Percentiles rank a stretch among this genome's conserved stretches.
Evolutionary conservation across 441 rosid species (phyloP).

Genomic region (Manihot esculenta): DNA sequence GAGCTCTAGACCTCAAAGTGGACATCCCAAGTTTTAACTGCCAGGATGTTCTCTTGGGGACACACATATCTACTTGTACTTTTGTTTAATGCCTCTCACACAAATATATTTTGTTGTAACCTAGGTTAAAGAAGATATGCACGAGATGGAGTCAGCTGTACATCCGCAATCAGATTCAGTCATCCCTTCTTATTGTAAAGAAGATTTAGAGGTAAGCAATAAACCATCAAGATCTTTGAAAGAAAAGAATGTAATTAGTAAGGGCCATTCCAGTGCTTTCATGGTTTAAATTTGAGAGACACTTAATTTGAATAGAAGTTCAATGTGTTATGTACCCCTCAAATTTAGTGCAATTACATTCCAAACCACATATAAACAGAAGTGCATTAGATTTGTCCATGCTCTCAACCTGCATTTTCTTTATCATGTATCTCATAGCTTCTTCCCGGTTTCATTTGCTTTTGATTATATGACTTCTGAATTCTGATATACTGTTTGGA

Average conservation of each 20-base stretch:
- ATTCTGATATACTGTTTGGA: slow-evolving; percentile 18
- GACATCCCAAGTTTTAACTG: neutral
- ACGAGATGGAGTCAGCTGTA: slow-evolving; percentile 23
- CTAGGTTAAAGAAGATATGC: slow-evolving; percentile 44
- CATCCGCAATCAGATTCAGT: slow-evolving; percentile 29
- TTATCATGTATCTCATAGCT: neutral
- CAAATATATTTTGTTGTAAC: slow-evolving; percentile 14
- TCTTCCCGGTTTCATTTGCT: neutral
- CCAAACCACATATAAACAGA: neutral
- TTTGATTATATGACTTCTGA: slow-evolving; percentile 18
- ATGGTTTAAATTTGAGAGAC: neutral
- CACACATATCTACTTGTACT: neutral
- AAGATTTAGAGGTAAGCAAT: slow-evolving; percentile 39
- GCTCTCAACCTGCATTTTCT: neutral
- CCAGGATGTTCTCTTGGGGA: neutral
- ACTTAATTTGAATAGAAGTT: neutral
- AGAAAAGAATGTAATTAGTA: neutral
- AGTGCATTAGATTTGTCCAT: neutral
- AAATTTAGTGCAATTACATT: neutral
- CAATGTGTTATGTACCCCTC: neutral
- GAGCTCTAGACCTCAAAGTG: neutral
- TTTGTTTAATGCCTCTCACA: neutral
- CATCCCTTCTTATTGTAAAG: slow-evolving; percentile 27
- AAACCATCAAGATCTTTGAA: neutral
- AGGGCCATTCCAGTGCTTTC: neutral